Conservation (phyloP, 352 stramenopile species). For the Phytopythium cucurbitacearum region DNA sequence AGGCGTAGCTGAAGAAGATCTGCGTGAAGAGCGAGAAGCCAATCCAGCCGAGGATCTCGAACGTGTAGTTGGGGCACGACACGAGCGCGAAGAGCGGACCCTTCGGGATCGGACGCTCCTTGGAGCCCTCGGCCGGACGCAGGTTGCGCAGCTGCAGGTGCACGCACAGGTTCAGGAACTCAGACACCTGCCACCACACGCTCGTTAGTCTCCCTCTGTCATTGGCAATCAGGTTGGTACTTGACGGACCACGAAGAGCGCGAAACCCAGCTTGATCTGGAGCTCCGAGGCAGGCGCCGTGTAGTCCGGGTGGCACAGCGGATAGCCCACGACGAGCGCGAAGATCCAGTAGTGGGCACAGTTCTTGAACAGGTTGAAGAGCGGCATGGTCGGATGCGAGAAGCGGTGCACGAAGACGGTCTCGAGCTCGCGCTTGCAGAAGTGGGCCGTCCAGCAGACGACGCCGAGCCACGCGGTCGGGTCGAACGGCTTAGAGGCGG, state of each 20-base stretch:
- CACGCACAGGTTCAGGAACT: conserved; percentile 81
- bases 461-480: conserved; percentile 51
- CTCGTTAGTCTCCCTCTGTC: not conserved
- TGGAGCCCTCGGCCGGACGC: conserved; percentile 69
- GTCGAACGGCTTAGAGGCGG: conserved; percentile 29
- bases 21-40: conserved; percentile 86
- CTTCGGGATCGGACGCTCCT: conserved; percentile 64
- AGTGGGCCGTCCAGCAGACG: conserved; percentile 73
- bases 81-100: conserved; percentile 79
- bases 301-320: conserved; percentile 77
- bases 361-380: conserved; percentile 90
- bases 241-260: conserved; percentile 33
- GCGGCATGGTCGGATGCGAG: conserved; percentile 81
- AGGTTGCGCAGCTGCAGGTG: conserved; percentile 85
- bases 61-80: conserved; percentile 90
- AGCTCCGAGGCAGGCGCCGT: conserved; percentile 34
- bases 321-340: conserved; percentile 78
- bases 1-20: conserved; percentile 78
- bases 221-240: not conserved
- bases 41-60: conserved; percentile 88
- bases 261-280: conserved; percentile 53
- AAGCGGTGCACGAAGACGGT: conserved; percentile 90
- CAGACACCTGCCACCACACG: conserved; percentile 31
- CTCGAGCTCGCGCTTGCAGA: conserved; percentile 85
- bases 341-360: conserved; percentile 89